phyloP scores from a whole-genome alignment of 1,284 basidiomycete genomes.

The Laetiporus sulphureus region DNA sequence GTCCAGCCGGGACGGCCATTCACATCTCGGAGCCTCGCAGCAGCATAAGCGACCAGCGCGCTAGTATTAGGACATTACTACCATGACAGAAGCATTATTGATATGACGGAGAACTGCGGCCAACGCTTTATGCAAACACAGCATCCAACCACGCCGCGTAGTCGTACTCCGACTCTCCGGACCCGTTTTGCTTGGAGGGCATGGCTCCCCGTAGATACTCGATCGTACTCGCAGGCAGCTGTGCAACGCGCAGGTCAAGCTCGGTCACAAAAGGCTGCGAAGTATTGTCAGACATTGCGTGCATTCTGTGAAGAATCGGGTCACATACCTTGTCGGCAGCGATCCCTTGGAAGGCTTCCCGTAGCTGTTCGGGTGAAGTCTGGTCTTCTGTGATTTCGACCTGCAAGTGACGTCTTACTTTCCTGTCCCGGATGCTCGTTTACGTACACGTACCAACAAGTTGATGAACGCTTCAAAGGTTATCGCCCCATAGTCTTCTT shows the following conservation, averaged over 20 bases:
- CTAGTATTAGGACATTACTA: too few relatives aligned
- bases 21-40: too few relatives aligned
- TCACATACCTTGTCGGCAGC: conserved; percentile 79
- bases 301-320: background rate
- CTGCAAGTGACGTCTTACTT: conserved; percentile 37
- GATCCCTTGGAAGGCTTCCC: conserved; percentile 90
- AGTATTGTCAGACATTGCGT: background rate
- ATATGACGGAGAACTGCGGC: too few relatives aligned
- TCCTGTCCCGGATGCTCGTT: background rate
- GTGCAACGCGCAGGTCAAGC: conserved; percentile 85
- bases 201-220: conserved; percentile 80
- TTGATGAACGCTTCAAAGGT: conserved; percentile 95
- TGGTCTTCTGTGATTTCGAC: conserved; percentile 96
- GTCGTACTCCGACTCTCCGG: conserved; percentile 65
- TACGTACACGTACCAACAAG: conserved; percentile 59
- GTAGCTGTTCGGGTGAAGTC: conserved; percentile 86
- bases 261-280: conserved; percentile 88
- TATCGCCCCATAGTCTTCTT: conserved; percentile 81
- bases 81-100: too few relatives aligned
- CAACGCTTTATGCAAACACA: conserved; percentile 62
- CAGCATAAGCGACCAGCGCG: too few relatives aligned
- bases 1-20: too few relatives aligned
- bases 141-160: conserved; percentile 76
- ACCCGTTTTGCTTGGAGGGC: conserved; percentile 46
- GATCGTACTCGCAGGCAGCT: conserved; percentile 72